These are phyloP conservation scores for Leptographium radiaticola DNA, from an alignment of 2,329 filamentous ascomycete species.

Conservation along the genomic window DNA sequence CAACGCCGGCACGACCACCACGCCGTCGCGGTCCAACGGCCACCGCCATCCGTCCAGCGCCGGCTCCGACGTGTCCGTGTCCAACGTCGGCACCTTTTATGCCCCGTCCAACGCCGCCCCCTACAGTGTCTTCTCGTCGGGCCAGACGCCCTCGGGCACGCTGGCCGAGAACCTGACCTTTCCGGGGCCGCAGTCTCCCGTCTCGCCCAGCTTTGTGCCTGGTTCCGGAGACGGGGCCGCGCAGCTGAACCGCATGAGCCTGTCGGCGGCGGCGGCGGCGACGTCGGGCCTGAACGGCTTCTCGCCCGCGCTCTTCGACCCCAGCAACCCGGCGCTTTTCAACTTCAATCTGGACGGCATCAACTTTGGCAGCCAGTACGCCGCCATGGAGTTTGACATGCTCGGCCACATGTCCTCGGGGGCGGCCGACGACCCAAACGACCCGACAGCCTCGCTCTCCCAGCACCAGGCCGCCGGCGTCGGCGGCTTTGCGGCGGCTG, in stretches of 20 bases:
- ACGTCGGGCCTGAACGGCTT: constrained; percentile 35
- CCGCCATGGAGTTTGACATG: constrained; percentile 90
- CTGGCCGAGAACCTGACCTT: constrained; percentile 41
- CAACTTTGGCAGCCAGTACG: constrained; percentile 93
- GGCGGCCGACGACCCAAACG: constrained; percentile 64
- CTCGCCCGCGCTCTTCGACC: constrained; percentile 60
- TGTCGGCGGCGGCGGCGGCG: constrained; percentile 27
- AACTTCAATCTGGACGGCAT: constrained; percentile 92
- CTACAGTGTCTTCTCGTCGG: constrained; percentile 39
- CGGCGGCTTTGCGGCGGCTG: constrained; percentile 25
- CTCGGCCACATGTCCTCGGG: constrained; percentile 92
- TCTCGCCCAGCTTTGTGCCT: constrained; percentile 59
- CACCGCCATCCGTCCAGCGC: constrained; percentile 33
- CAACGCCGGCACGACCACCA: constrained; percentile 31
- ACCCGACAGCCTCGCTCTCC: constrained; percentile 37
- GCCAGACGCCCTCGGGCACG: constrained; percentile 29
- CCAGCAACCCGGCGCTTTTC: constrained; percentile 82
- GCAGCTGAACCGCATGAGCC: constrained; percentile 31
- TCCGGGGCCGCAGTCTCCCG: constrained; percentile 56
- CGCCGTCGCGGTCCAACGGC: constrained; percentile 28
- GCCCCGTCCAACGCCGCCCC: constrained; percentile 29
- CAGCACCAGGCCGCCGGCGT: constrained; percentile 21
- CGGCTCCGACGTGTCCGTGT: constrained; percentile 29
- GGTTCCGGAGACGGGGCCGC: constrained; percentile 21
- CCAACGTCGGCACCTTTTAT: constrained; percentile 29